phyloP scores from a whole-genome alignment of 2,329 filamentous ascomycete genomes.

The Colletotrichum lupini region DNA sequence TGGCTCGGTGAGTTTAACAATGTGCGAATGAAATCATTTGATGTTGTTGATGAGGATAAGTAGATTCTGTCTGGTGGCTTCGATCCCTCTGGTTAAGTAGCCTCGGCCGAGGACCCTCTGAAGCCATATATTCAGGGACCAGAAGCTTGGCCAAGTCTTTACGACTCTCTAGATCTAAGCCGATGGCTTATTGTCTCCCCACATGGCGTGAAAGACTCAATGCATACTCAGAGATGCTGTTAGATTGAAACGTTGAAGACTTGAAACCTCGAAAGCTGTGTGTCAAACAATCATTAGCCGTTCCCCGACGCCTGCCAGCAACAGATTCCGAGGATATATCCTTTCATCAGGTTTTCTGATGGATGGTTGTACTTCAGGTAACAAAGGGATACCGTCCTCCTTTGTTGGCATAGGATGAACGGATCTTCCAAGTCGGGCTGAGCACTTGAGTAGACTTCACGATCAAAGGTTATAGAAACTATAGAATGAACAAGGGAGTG shows the following conservation, averaged over 20 bases:
- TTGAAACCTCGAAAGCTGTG: not conserved
- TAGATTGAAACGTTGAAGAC: not conserved
- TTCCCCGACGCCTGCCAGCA: not conserved
- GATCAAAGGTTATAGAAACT: not conserved
- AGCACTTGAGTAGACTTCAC: not conserved
- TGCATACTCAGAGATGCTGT: not conserved
- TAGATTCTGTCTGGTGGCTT: no score
- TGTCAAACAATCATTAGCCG: not conserved
- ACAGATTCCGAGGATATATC: not conserved
- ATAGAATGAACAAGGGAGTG: not conserved
- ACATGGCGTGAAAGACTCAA: not conserved
- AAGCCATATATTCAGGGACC: not conserved
- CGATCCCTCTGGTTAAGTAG: not conserved
- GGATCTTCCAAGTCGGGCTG: not conserved
- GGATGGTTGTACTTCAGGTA: not conserved
- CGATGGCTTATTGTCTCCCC: not conserved
- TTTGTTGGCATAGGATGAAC: not conserved
- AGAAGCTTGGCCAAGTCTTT: not conserved
- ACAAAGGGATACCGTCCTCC: not conserved
- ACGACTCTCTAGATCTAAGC: not conserved
- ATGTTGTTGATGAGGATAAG: no score
- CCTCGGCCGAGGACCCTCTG: not conserved
- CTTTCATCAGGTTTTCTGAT: not conserved
- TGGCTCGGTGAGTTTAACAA: no score
- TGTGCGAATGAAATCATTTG: no score